Base-by-base conservation (phyloP, 2,329 filamentous ascomycete genomes). In the Verticillium alfalfae region DNA sequence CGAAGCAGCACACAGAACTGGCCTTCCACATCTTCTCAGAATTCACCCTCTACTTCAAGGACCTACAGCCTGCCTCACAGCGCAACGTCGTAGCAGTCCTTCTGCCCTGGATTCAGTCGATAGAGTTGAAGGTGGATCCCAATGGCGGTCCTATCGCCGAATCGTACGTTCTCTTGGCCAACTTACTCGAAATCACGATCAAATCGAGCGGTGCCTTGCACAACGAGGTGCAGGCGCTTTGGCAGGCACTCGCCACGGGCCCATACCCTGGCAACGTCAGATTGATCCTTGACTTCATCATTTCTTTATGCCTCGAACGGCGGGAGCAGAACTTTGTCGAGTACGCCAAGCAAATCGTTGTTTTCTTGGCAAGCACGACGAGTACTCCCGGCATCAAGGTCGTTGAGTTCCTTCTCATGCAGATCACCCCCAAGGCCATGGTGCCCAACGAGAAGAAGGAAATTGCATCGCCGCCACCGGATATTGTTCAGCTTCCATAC, bases 321-420 rank as follows among this genome's bases (percentile, higher is more conserved):
- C 88, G 94, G 57, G 96, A 99, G 73, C 95, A 99, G 70, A 98
- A 97, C 69, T 99, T 97, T 73, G 94, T 99, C 61, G 92, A 97
- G 68, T 97, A 96, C 71, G 94, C 94, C 5, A 99, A 98, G 78
- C 95, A 99, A 74, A 95, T 99, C 59, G 93, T 98, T 16, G 96
- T 99, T 0, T 98, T 97, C 72, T 75, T 99, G 5, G 96, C 95
- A 0, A 95, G 92, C 66, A 97, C 84, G 0, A 82, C 80, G 65
- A 84, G 79, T 84, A 70, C 90, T 76, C 71, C 93, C 2, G 93
- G 93, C 0, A 89, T 91, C 57, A 96, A 96, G 70, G 93, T 99
- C 3, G 89, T 99, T 12, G 95, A 99, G 66, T 97, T 97, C 67
- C 82, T 99, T 60, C 79, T 98, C 34, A 83, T 96, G 75, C 93